Base-by-base conservation (phyloP, 352 stramenopile genomes). In the Globisporangium okanoganense region DNA sequence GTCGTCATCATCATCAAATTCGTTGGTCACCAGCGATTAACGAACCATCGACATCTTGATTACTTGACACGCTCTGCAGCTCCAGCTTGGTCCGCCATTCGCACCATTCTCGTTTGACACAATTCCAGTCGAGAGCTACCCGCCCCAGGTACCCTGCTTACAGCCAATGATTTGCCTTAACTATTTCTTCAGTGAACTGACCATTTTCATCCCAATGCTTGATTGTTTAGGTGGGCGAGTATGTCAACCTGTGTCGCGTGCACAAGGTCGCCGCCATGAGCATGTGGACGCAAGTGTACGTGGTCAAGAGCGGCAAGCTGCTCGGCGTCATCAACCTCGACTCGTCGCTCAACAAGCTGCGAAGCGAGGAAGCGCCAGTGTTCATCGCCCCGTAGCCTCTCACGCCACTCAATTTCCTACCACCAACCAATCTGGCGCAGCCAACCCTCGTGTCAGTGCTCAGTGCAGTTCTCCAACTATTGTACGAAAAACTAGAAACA, bases 221-320 rank as follows among this genome's bases (percentile, higher is more conserved):
- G 22, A 13, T 33, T 16, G 18, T 9, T 25, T 49, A 88, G 70
- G 81, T 91, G 0, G 82, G 78, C 5, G 78, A 91, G 53, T 64
- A 76, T 44, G 81, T 92, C 12, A 87, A 90, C 40, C 64, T 94
- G 20, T 85, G 75, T 49, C 76, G 73, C 14, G 76, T 94, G 16
- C 83, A 92, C 70, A 86, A 88, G 31, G 69, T 90, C 44, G 80
- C 85, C 7, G 76, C 80, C n/a, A 89, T 92, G 61, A 87, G 79
- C 40, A 88, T 90, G 64, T 92, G 82, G 85, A 91, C 82, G 13
- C 81, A 94, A 49, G 80, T 94, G 14, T 92, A 91, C 59, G 85
- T 92, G 25, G 75, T 85, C 33, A 88, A 88, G 59, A 63, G 79
- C 54, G 81, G 85, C 65, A 79, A 84, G 45, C 60, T 92, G 3